Conservation (phyloP, 2,329 filamentous ascomycete genomes). For the Colletotrichum acutatum region DNA sequence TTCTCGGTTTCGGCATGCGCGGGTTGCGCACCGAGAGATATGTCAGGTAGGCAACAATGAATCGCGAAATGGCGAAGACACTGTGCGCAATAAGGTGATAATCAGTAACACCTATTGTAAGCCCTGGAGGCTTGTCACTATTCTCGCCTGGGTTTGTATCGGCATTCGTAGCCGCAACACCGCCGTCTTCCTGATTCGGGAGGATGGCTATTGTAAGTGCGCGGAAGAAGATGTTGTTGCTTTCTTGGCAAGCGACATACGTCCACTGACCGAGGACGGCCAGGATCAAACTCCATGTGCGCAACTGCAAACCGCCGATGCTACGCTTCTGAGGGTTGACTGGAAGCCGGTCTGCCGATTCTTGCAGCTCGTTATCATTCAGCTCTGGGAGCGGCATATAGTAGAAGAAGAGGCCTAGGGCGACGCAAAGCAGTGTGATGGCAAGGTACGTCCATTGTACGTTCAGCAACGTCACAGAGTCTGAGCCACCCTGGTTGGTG, state of each 20-base stretch:
- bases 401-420: conserved; percentile 75
- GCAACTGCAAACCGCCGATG: conserved; percentile 61
- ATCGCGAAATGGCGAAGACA: conserved; percentile 79
- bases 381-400: conserved; percentile 75
- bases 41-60: conserved; percentile 73
- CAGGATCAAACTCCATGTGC: conserved; percentile 70
- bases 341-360: conserved; percentile 58
- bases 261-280: conserved; percentile 82
- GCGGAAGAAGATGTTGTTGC: conserved; percentile 70
- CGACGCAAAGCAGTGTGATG: conserved; percentile 78
- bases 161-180: conserved; percentile 39
- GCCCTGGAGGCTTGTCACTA: conserved; percentile 52
- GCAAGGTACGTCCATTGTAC: conserved; percentile 91
- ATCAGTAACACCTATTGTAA: conserved; percentile 67
- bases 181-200: conserved; percentile 41
- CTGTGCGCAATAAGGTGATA: conserved; percentile 79
- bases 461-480: conserved; percentile 68
- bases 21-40: conserved; percentile 61
- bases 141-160: conserved; percentile 57
- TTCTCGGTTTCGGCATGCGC: conserved; percentile 72
- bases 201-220: conserved; percentile 57
- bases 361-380: conserved; percentile 64
- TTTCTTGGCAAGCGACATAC: conserved; percentile 81
- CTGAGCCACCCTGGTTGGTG: conserved; percentile 43
- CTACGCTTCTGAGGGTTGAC: conserved; percentile 61